Conservation (phyloP, 108 stramenopile genomes). For the Nannochloropsis granulata region DNA sequence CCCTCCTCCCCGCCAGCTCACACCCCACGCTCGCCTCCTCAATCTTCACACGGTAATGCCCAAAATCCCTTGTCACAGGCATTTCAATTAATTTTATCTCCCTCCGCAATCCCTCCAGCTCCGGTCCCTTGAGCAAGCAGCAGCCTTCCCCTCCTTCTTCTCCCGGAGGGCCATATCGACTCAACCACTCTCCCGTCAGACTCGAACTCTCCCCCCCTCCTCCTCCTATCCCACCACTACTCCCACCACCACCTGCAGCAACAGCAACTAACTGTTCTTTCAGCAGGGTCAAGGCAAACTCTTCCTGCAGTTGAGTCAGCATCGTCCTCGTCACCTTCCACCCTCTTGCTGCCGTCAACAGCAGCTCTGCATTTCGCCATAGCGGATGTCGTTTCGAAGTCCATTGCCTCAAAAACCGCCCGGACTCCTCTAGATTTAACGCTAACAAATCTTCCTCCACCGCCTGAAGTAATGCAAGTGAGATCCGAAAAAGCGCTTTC, state of each 20-base stretch:
- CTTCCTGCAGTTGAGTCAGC: constrained; percentile 4
- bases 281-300: not conserved
- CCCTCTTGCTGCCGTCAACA: not conserved
- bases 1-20: not conserved
- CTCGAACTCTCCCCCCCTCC: no score
- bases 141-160: not conserved
- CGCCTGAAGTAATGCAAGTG: constrained; percentile 9
- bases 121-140: not conserved
- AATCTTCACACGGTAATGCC: not conserved
- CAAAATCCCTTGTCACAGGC: not conserved
- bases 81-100: not conserved
- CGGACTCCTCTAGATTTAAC: not conserved
- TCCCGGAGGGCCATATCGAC: not conserved
- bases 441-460: not conserved
- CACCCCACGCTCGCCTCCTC: not conserved
- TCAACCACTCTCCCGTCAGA: not conserved
- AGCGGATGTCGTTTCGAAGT: not conserved
- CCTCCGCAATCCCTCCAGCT: not conserved
- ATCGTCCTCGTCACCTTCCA: constrained; percentile 9
- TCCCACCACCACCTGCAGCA: no score
- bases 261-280: not conserved
- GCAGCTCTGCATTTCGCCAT: not conserved
- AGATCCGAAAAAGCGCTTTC: constrained; percentile 18
- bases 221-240: no score
- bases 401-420: not conserved